Conservation (phyloP, 176 grass and related monocot species). For the Hyparrhenia diplandra region DNA sequence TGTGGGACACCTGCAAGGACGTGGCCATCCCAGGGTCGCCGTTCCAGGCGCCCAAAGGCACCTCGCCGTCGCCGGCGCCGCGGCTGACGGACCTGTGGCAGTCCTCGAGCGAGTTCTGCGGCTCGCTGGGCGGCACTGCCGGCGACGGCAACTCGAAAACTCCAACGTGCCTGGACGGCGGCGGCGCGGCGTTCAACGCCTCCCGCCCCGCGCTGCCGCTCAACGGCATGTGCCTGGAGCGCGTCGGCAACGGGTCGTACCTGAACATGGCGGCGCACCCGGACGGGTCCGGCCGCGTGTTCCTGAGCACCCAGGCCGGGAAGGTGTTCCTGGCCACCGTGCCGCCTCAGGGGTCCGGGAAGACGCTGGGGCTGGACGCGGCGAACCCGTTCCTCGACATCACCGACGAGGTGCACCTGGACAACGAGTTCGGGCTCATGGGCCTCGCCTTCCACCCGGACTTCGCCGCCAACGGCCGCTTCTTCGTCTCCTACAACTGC, state of each 20-base stretch:
- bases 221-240: constrained; percentile 83
- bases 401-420: constrained; percentile 62
- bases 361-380: constrained; percentile 34
- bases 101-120: constrained; percentile 58
- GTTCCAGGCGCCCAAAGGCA: constrained; percentile 40
- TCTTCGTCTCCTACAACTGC: constrained; percentile 96
- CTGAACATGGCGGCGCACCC: constrained; percentile 80
- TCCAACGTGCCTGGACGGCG: constrained; percentile 70
- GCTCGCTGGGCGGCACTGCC: constrained; percentile 32
- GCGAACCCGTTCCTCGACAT: constrained; percentile 72
- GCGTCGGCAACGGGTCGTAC: constrained; percentile 68
- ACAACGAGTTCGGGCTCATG: constrained; percentile 63
- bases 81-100: constrained; percentile 63
- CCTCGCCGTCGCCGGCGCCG: constrained; percentile 32
- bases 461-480: constrained; percentile 65
- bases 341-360: constrained; percentile 46
- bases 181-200: constrained; percentile 47
- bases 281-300: constrained; percentile 67
- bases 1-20: constrained; percentile 75
- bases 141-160: too few relatives aligned
- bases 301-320: constrained; percentile 58
- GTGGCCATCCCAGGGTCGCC: constrained; percentile 50
- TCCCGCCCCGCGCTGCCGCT: constrained; percentile 2
- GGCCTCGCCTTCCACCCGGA: constrained; percentile 76
- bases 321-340: constrained; percentile 74